Base-by-base conservation (phyloP, 108 stramenopile species). In the Pseudonitzschia delicatissima region DNA sequence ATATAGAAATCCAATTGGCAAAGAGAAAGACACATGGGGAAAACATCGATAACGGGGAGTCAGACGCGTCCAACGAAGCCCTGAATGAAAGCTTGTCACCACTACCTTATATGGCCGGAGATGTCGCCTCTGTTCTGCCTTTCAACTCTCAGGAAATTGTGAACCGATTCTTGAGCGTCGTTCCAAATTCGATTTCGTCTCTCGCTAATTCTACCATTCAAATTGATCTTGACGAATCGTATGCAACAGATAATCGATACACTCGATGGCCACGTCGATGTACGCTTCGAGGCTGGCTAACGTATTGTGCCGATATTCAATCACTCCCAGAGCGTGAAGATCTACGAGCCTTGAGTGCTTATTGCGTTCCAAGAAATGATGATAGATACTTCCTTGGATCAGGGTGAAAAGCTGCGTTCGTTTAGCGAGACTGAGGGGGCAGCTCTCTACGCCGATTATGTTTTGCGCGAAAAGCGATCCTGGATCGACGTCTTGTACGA, bases 401-500 rank as follows among this genome's bases (percentile, higher is more conserved):
- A 93, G 64, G 52, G 73, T 32, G 71, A 81, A 0, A 93, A 88
- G 62, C 66, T 93, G 29, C 55, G 81, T 0, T 78, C 83, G 0
- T 66, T 93, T 15, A 88, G 87, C 49, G 88, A 90, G 61, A 81
- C 83, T 21, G 66, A 82, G 5, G 87, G 71, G 36, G 68, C 89
- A 13, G 86, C 92, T 8, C 59, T 93, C 5, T 93, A 83, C 64
- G 84, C 77, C 23, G 92, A 93, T 66, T 93, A 90, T 47, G 74
- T 90, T 34, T 63, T 90, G 47, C 77, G 92, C 25, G 89, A 93
- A 59, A 93, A 91, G 75, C 67, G 92, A 51, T 87, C 78, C 49
- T 90, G 87, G 86, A 77, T 77, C 0, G 92, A 93, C 73, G 76
- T 93, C 2, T 74, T 93, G 44, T 84, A 79, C 61, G 92, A 93